Evolutionary conservation across 441 rosid species (phyloP).

Genomic region (Pelargonium fulgidum): DNA sequence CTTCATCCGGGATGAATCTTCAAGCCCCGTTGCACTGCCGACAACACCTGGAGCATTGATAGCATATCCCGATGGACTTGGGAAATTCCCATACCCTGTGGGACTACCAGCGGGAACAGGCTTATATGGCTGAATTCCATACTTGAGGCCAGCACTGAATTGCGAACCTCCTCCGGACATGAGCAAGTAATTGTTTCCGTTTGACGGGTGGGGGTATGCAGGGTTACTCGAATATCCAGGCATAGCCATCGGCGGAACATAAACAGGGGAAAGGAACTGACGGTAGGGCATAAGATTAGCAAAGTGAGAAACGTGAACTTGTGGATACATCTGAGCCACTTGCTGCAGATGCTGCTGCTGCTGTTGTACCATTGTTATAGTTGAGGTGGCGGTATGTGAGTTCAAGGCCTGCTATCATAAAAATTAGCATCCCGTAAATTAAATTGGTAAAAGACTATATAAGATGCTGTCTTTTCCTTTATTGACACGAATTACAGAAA

Average conservation of each 20-base stretch:
- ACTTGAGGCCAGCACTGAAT: slow-evolving; percentile 66
- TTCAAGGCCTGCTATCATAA: slow-evolving; percentile 37
- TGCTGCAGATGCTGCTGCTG: slow-evolving; percentile 50
- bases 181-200: slow-evolving; percentile 69
- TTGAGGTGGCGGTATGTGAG: slow-evolving; percentile 39
- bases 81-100: slow-evolving; percentile 68
- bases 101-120: slow-evolving; percentile 66
- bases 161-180: slow-evolving; percentile 88
- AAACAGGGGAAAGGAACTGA: slow-evolving; percentile 72
- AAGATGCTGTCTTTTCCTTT: too few relatives aligned
- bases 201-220: slow-evolving; percentile 79
- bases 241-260: slow-evolving; percentile 83
- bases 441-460: neutral
- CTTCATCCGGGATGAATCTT: slow-evolving; percentile 78
- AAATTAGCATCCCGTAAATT: slow-evolving; percentile 12
- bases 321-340: slow-evolving; percentile 80
- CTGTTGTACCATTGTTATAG: slow-evolving; percentile 53
- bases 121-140: slow-evolving; percentile 83
- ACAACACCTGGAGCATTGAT: slow-evolving; percentile 65
- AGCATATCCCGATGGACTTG: slow-evolving; percentile 63
- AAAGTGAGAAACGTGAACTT: slow-evolving; percentile 76
- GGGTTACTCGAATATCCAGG: slow-evolving; percentile 79
- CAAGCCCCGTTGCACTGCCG: slow-evolving; percentile 60
- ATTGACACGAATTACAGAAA: too few relatives aligned
- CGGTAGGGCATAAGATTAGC: slow-evolving; percentile 83